Evolutionary conservation across 2,329 filamentous ascomycete species (phyloP).

Genomic region (Apiospora rasikravindrae): DNA sequence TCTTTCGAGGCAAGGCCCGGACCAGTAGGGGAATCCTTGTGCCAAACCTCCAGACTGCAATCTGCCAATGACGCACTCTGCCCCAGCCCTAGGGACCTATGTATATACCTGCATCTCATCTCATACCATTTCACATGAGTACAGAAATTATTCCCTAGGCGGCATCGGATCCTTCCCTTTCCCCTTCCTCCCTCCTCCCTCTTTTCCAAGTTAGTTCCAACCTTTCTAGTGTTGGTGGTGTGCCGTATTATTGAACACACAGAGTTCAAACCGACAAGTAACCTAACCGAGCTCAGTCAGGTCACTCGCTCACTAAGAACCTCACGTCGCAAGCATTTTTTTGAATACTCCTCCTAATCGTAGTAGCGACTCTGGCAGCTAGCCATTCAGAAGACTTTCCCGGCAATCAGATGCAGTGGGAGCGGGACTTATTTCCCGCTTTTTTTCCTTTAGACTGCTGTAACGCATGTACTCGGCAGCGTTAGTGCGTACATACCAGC

Average conservation of each 20-base stretch:
- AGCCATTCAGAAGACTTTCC: background rate
- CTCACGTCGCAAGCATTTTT: background rate
- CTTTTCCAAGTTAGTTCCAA: background rate
- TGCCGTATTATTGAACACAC: background rate
- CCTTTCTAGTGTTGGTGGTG: background rate
- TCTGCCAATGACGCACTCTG: background rate
- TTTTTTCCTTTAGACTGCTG: background rate
- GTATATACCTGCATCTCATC: background rate
- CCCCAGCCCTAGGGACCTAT: background rate
- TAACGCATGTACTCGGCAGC: background rate
- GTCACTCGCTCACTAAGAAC: background rate
- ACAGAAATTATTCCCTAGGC: background rate
- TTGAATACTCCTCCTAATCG: background rate
- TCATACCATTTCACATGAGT: background rate
- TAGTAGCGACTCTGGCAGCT: background rate
- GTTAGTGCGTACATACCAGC: constrained; percentile 18
- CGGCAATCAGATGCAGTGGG: constrained; percentile 17
- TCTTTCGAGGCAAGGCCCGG: background rate
- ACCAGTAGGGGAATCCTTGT: background rate
- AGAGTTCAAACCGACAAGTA: constrained; percentile 11
- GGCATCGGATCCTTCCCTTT: background rate
- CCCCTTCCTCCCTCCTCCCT: background rate
- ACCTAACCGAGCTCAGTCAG: background rate
- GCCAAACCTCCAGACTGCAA: background rate
- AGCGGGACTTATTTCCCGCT: background rate